Base-by-base conservation (phyloP, 139 green algal genomes). In the Picochlorum costavermella region DNA sequence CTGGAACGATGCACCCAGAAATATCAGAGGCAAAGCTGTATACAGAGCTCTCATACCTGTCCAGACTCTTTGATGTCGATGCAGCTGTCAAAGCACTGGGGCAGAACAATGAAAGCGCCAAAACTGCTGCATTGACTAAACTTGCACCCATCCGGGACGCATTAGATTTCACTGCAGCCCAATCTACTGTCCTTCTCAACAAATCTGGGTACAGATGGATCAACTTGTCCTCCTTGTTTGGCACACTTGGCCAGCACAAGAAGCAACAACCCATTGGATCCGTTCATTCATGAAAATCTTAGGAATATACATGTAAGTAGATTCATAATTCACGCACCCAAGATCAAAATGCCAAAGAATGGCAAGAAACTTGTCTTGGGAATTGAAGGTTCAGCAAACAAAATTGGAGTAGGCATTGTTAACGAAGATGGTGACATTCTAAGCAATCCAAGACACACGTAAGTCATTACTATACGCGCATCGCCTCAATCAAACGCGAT, bases 311-410 rank as follows among this genome's bases (percentile, higher is more conserved):
- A 40, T 51, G 46, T 51, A 51, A 25, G 16, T 51, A 25, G 16
- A 5, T 10, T 20, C 2, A 51, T 53, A 25, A 23, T 25, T 53
- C 5, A 53, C n/a, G 46, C 46, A 20, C 11, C 33, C 9, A 40
- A 40, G n/a, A 14, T 6, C 46, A 53, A 23, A 6, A 53, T 23
- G 17, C 46, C n/a, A 53, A 53, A 53, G 46, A 11, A 53, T 53
- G 46, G 46, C 16, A 59, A 37, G 50, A 50, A 68, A 20, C 20
- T 84, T 5, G 63, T 43, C 2, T 64, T 96, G 2, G 88, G 88
- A 20, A 86, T 96, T 17, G 90, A 96, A 69, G 90, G 90, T 14
- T 88, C 75, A 5, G 90, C 90, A 28, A 96, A 96, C 67, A 96
- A 96, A 66, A 75, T 95, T 20, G 89, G 83, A 10, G 80, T 96